Conservation (phyloP, 192 early-diverging fungal genomes). For the Dimargaris xerosporica region DNA sequence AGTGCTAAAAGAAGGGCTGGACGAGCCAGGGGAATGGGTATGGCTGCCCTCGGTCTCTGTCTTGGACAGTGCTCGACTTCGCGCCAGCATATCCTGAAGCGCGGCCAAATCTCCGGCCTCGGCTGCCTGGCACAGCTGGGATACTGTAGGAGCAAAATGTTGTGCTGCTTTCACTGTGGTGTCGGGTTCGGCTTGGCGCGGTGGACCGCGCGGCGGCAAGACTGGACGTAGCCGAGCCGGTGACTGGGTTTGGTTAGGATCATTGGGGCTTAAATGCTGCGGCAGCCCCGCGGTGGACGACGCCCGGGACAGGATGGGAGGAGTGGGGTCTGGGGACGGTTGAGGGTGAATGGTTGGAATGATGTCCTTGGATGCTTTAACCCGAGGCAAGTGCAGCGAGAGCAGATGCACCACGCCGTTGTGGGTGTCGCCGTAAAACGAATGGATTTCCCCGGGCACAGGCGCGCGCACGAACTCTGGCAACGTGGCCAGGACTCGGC, state of each 20-base stretch:
- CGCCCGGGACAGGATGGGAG: too few relatives aligned
- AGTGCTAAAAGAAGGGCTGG: background rate
- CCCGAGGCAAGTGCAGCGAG: slow-evolving; percentile 7
- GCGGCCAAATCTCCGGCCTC: slow-evolving; percentile 10
- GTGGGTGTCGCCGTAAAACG: slow-evolving; percentile 38
- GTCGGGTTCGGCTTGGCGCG: background rate
- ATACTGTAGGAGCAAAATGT: slow-evolving; percentile 8
- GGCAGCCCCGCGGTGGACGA: background rate
- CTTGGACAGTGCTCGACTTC: background rate
- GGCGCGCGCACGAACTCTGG: slow-evolving; percentile 40
- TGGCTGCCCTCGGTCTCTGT: slow-evolving; percentile 5
- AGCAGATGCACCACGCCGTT: slow-evolving; percentile 22
- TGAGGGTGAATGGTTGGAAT: background rate
- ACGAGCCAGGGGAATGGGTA: too few relatives aligned
- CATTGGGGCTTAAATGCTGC: background rate
- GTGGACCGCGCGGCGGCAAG: background rate
- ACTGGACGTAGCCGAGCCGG: background rate
- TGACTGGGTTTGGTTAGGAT: background rate
- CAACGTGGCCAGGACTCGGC: slow-evolving; percentile 12
- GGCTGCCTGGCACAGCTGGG: slow-evolving; percentile 10
- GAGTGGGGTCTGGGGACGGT: background rate
- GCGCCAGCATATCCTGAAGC: slow-evolving; percentile 1
- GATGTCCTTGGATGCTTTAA: background rate
- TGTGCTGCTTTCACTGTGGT: background rate
- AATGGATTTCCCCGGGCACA: slow-evolving; percentile 37